These are phyloP conservation scores for Pneumocystis jirovecii DNA, from an alignment of 1,139 yeast species.

Conservation along the genomic window DNA sequence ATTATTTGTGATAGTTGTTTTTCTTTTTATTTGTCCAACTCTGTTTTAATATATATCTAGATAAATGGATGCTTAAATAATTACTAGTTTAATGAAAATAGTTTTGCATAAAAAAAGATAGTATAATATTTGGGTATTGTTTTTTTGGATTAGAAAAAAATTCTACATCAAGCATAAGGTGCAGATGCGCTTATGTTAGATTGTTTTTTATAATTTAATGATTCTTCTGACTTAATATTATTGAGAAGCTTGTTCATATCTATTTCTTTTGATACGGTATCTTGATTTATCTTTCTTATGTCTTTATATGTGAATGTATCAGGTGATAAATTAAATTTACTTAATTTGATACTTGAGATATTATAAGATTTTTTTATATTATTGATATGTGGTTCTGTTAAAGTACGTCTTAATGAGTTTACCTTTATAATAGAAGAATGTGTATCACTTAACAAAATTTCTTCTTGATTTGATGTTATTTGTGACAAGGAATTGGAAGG, in stretches of 20 bases:
- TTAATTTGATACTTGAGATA: background rate
- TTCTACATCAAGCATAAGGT: background rate
- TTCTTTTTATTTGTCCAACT: background rate
- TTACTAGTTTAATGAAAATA: background rate
- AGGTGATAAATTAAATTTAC: background rate
- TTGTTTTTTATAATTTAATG: background rate
- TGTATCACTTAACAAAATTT: background rate
- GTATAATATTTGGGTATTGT: background rate
- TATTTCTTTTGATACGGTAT: background rate
- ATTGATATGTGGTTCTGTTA: background rate
- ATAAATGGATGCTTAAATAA: background rate
- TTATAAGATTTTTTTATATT: background rate
- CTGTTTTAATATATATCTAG: background rate
- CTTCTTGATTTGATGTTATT: background rate
- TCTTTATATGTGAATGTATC: background rate
- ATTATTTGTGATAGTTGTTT: background rate
- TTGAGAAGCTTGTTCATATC: background rate
- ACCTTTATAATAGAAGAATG: background rate
- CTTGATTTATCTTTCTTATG: background rate
- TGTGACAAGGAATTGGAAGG: background rate
- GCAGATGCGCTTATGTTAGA: background rate
- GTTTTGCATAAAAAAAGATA: background rate
- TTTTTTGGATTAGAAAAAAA: background rate
- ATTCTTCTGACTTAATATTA: background rate
- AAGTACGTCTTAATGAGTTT: background rate